These are phyloP conservation scores for Pseudogymnoascus sp. DNA, from an alignment of 2,329 filamentous ascomycete species.

Conservation along the genomic window DNA sequence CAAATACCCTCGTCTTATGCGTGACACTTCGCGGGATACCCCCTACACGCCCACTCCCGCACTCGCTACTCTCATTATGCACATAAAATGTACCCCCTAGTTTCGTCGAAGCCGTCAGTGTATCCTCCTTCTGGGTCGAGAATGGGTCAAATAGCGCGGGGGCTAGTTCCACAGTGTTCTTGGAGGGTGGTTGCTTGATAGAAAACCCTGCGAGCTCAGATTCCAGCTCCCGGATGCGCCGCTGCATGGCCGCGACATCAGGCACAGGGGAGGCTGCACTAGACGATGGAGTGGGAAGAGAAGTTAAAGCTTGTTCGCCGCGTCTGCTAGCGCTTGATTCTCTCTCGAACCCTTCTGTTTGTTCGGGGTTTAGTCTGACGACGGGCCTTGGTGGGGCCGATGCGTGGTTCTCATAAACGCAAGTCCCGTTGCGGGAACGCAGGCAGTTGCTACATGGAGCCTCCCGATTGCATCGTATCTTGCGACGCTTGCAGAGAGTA, in stretches of 20 bases:
- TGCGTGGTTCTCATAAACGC: constrained; percentile 39
- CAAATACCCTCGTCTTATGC: constrained; percentile 51
- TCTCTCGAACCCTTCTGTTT: background rate
- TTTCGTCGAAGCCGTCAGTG: constrained; percentile 33
- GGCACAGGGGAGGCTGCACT: constrained; percentile 14
- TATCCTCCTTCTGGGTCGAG: constrained; percentile 24
- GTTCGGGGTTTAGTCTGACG: constrained; percentile 9
- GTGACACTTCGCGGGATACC: constrained; percentile 37
- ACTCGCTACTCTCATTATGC: constrained; percentile 31
- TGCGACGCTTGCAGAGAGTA: constrained; percentile 50
- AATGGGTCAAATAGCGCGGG: background rate
- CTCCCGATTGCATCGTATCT: constrained; percentile 54
- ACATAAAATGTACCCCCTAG: constrained; percentile 39
- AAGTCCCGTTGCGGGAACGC: constrained; percentile 47
- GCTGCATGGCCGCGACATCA: constrained; percentile 34
- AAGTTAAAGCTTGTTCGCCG: background rate
- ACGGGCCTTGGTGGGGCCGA: constrained; percentile 17
- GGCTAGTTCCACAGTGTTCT: background rate
- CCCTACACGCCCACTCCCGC: constrained; percentile 24
- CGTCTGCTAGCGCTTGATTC: constrained; percentile 6
- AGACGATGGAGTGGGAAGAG: background rate
- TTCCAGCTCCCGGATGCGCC: constrained; percentile 38
- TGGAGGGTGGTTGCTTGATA: constrained; percentile 15
- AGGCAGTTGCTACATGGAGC: constrained; percentile 53
- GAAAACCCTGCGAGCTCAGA: constrained; percentile 32